Evolutionary conservation across 768 basidiomycete genomes (phyloP).

Genomic region (Lenzites betulinus): DNA sequence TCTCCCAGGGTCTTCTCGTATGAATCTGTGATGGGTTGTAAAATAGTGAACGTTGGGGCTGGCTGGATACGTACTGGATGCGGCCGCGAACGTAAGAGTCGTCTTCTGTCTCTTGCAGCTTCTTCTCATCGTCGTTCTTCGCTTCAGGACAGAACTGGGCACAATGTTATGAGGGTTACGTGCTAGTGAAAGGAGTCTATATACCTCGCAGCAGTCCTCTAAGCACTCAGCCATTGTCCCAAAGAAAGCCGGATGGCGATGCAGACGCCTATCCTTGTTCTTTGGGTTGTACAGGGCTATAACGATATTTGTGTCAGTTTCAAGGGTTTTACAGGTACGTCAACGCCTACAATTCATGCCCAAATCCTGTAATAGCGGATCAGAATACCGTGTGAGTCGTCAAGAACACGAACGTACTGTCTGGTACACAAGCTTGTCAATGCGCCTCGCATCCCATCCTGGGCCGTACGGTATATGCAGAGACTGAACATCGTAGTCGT

Average conservation of each 20-base stretch:
- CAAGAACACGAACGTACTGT: slow-evolving; percentile 36
- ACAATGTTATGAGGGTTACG: background rate
- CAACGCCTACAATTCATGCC: slow-evolving; percentile 54
- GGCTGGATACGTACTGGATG: slow-evolving; percentile 41
- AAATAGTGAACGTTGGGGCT: background rate
- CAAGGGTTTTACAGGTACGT: too few relatives aligned
- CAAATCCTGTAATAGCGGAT: slow-evolving; percentile 42
- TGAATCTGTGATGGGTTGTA: slow-evolving; percentile 42
- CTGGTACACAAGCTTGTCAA: slow-evolving; percentile 58
- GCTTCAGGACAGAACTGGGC: slow-evolving; percentile 56
- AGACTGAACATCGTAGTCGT: slow-evolving; percentile 55
- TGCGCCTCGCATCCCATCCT: slow-evolving; percentile 56
- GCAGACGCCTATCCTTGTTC: slow-evolving; percentile 58
- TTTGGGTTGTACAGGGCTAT: slow-evolving; percentile 63
- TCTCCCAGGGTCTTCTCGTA: slow-evolving; percentile 60
- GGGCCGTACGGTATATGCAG: slow-evolving; percentile 65
- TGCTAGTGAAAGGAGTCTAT: background rate
- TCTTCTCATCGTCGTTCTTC: slow-evolving; percentile 54
- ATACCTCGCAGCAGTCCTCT: slow-evolving; percentile 64
- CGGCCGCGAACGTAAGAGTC: slow-evolving; percentile 55
- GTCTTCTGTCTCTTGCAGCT: slow-evolving; percentile 54
- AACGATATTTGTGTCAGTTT: slow-evolving; percentile 2
- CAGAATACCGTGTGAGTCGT: slow-evolving; percentile 23
- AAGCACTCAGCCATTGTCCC: slow-evolving; percentile 57
- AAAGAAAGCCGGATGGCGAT: slow-evolving; percentile 67